phyloP scores from a whole-genome alignment of 2,329 filamentous ascomycete genomes.

The Trichophyton benhamiae region DNA sequence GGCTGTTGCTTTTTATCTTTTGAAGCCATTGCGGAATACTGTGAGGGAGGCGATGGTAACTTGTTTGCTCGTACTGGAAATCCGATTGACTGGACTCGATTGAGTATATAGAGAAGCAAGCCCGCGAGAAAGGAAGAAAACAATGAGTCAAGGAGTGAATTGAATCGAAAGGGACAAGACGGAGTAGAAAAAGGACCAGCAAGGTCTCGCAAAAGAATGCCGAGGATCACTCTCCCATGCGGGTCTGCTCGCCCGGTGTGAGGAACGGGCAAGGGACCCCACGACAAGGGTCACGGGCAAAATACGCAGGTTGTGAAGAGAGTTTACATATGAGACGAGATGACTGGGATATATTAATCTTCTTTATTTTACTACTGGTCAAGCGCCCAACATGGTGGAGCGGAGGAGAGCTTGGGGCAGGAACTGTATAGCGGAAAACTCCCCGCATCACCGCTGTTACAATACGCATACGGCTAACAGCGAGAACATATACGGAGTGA shows the following conservation, averaged over 20 bases:
- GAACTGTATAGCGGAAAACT: background rate
- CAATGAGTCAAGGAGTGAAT: background rate
- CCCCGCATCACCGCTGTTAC: conserved; percentile 2
- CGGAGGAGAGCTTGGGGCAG: background rate
- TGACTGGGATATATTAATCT: background rate
- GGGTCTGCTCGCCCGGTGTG: background rate
- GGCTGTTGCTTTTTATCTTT: conserved; percentile 47
- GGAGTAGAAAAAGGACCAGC: background rate
- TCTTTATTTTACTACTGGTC: background rate
- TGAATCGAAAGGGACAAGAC: background rate
- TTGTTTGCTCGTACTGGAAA: background rate
- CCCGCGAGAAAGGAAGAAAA: background rate
- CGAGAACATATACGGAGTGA: background rate
- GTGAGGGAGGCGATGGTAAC: background rate
- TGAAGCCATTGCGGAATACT: conserved; percentile 4
- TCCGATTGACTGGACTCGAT: background rate
- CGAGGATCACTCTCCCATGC: conserved; percentile 3
- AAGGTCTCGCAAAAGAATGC: background rate
- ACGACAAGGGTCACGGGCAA: background rate
- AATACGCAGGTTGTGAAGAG: background rate
- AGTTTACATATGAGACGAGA: conserved; percentile 2
- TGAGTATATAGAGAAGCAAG: background rate
- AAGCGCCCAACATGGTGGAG: background rate
- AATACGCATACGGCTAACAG: background rate
- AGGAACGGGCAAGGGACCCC: conserved; percentile 3